Conservation (phyloP, 2,329 filamentous ascomycete genomes). For the Hypoxylon sp. region DNA sequence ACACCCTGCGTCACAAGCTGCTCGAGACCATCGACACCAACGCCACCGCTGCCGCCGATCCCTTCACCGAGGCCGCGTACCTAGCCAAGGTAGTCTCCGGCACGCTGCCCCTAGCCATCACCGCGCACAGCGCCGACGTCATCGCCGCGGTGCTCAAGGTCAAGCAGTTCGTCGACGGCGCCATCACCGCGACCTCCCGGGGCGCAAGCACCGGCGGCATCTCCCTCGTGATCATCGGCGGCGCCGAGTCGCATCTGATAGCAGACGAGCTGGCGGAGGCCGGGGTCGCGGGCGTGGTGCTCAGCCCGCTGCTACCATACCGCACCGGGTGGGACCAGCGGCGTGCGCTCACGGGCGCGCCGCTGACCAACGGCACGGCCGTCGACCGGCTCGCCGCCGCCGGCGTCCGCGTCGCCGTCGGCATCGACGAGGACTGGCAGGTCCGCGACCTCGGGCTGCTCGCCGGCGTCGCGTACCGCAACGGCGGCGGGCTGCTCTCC, state of each 20-base stretch:
- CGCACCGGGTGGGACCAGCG: slow-evolving; percentile 66
- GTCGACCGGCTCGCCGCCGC: slow-evolving; percentile 65
- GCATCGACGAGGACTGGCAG: slow-evolving; percentile 68
- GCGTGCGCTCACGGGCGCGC: slow-evolving; percentile 68
- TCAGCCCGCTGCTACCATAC: slow-evolving; percentile 66
- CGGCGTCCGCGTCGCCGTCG: slow-evolving; percentile 65
- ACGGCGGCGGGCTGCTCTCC: slow-evolving; percentile 61
- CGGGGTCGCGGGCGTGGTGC: slow-evolving; percentile 64
- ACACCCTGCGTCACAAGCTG: slow-evolving; percentile 60
- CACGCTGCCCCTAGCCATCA: slow-evolving; percentile 62
- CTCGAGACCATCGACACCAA: slow-evolving; percentile 56
- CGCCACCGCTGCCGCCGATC: slow-evolving; percentile 48
- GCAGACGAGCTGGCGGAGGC: slow-evolving; percentile 65
- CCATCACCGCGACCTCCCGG: slow-evolving; percentile 38
- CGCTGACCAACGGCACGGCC: slow-evolving; percentile 70
- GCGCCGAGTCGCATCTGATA: slow-evolving; percentile 68
- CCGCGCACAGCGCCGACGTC: slow-evolving; percentile 68
- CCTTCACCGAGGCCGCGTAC: slow-evolving; percentile 58
- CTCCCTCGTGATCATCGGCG: slow-evolving; percentile 66
- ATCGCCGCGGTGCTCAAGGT: slow-evolving; percentile 67
- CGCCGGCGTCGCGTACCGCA: slow-evolving; percentile 66
- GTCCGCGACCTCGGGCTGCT: slow-evolving; percentile 66
- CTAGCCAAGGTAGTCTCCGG: slow-evolving; percentile 63
- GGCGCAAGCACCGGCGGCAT: slow-evolving; percentile 44
- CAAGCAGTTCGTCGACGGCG: slow-evolving; percentile 63